These are phyloP conservation scores for Annulohypoxylon truncatum DNA, from an alignment of 2,329 filamentous ascomycete genomes.

Conservation along the genomic window DNA sequence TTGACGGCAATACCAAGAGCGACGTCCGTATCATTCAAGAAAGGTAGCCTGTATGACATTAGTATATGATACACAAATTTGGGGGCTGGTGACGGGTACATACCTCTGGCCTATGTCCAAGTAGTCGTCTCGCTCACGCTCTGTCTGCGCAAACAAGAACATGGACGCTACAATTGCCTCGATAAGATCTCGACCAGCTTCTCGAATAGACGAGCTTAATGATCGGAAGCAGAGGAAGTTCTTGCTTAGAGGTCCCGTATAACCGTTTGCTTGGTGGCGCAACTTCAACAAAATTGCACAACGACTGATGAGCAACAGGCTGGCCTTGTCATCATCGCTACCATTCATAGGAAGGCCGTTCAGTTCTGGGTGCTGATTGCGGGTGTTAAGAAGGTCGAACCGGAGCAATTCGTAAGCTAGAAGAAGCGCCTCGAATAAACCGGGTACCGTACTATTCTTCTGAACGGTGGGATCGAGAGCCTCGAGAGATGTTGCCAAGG, in stretches of 20 bases:
- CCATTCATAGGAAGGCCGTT: constrained; percentile 67
- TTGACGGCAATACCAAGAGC: constrained; percentile 83
- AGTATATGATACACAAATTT: constrained; percentile 29
- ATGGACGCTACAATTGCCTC: constrained; percentile 85
- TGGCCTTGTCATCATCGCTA: constrained; percentile 78
- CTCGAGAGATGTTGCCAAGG: constrained; percentile 76
- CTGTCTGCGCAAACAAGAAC: constrained; percentile 82
- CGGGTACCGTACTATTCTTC: constrained; percentile 56
- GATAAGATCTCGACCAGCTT: constrained; percentile 82
- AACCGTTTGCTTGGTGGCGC: constrained; percentile 85
- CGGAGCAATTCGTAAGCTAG: constrained; percentile 87
- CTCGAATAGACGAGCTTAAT: constrained; percentile 81
- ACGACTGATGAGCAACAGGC: constrained; percentile 85
- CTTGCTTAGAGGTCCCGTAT: constrained; percentile 93
- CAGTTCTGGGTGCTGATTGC: constrained; percentile 67
- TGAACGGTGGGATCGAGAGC: constrained; percentile 67
- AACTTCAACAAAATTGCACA: constrained; percentile 86
- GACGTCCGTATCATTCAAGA: constrained; percentile 76
- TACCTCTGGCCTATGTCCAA: constrained; percentile 79
- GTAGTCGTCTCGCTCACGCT: constrained; percentile 75
- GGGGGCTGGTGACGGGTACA: constrained; percentile 5
- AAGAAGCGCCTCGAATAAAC: constrained; percentile 80
- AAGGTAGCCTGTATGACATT: constrained; percentile 66
- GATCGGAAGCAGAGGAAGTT: constrained; percentile 89
- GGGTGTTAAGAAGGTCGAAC: constrained; percentile 79